Base-by-base conservation (phyloP, 768 basidiomycete genomes). In the Xerocomellus amylosporus region DNA sequence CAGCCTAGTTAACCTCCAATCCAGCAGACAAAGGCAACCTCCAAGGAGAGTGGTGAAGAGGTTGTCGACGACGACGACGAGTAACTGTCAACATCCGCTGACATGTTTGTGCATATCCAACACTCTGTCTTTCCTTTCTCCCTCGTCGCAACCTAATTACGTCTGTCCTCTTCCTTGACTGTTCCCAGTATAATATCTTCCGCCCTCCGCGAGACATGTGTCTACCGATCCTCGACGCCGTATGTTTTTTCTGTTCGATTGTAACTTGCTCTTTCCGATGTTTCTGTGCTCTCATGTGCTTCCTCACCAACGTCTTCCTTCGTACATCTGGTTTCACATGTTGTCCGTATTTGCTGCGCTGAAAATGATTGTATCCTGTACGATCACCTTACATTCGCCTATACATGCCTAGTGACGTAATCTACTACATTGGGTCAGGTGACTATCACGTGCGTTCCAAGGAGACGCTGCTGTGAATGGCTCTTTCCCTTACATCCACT, bases 51-150 rank as follows among this genome's bases (percentile, higher is more conserved):
- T 13, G 76, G 65, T 28, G 77, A 77, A 20, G 69, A 64, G 8
- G 55, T 8, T 37, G 58, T 10, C 15, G 69, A 71, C 33, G 78
- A 78, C n/a, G 77, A 79, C 40, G 78, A 79, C 1, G 76, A 79
- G 10, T 73, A 66, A 71, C 38, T 64, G 48, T 54, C 40, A 10
- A 38, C 49, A 37, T 51, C 28, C 30, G 34, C 20, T 43, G 39
- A 46, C 36, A 46, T 36, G 45, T 51, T 46, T 55, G 42, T 50
- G 58, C 58, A 60, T 57, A 59, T 60, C 41, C 55, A 66, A 61
- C 55, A 58, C 56, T 14, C 15, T 49, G 54, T 45, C 58, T 51
- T 36, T 31, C 54, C 38, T 47, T 50, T 26, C 50, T 26, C 22
- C 37, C 38, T 36, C 38, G 30, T 47, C 47, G 46, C 58, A 52